phyloP scores from a whole-genome alignment of 371 early-diverging fungal species.

The Lichtheimia ramosa region DNA sequence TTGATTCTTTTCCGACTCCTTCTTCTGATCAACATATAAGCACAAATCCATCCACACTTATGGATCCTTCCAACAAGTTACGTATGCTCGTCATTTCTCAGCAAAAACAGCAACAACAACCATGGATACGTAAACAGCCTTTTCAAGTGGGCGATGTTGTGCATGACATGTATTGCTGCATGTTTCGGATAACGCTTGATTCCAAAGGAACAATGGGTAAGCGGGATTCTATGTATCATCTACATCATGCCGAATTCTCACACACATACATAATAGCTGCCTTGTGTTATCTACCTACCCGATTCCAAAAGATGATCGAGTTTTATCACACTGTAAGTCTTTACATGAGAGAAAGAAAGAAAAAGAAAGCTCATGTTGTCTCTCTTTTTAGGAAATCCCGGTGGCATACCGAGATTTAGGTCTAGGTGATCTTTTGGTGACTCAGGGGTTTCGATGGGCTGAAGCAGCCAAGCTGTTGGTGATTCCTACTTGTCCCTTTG shows the following conservation, averaged over 20 bases:
- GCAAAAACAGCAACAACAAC: constrained; percentile 1
- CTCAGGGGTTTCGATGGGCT: constrained; percentile 15
- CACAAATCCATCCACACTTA: neutral
- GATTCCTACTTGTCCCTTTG: constrained; percentile 17
- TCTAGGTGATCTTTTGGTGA: constrained; percentile 15
- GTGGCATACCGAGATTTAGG: constrained; percentile 14
- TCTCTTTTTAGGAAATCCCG: constrained; percentile 17
- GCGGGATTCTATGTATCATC: no score
- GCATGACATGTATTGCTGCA: constrained; percentile 15
- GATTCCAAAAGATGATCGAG: constrained; percentile 20
- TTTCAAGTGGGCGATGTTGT: constrained; percentile 12
- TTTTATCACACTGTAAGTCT: constrained; percentile 27
- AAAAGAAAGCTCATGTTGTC: neutral
- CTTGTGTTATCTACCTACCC: constrained; percentile 28
- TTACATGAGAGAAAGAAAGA: neutral
- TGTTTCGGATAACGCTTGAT: constrained; percentile 23
- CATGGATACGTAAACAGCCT: constrained; percentile 2
- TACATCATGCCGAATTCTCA: neutral
- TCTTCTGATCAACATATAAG: no score
- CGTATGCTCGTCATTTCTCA: neutral
- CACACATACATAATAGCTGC: constrained; percentile 15
- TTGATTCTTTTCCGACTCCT: neutral
- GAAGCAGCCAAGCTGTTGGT: constrained; percentile 11
- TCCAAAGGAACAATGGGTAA: constrained; percentile 22
- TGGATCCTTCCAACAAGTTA: neutral